Conservation (phyloP, 2,329 filamentous ascomycete genomes). For the Colletotrichum sansevieriae region DNA sequence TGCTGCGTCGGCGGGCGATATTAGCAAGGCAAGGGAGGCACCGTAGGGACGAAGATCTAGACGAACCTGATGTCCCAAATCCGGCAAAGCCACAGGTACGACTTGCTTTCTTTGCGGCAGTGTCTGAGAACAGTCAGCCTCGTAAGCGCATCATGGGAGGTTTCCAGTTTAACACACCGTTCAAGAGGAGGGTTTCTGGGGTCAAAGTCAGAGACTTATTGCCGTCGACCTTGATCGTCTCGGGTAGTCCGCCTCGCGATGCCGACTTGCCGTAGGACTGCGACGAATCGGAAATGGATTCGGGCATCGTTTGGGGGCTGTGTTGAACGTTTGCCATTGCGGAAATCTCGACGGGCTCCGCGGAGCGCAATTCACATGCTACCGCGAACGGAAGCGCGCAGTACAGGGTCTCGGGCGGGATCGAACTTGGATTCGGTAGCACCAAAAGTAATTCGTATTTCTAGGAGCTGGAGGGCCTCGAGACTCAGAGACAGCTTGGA, state of each 20-base stretch:
- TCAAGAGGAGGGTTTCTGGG: conserved; percentile 49
- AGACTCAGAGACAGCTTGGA: neutral
- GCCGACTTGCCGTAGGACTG: conserved; percentile 38
- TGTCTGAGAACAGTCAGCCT: conserved; percentile 32
- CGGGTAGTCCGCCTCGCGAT: conserved; percentile 23
- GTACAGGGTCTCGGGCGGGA: neutral
- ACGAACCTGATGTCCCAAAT: conserved; percentile 36
- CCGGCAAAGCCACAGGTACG: conserved; percentile 42
- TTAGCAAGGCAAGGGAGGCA: conserved; percentile 10
- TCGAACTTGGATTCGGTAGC: neutral
- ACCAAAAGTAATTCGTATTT: conserved; percentile 7
- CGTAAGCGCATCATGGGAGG: conserved; percentile 14
- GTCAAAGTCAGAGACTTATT: conserved; percentile 51
- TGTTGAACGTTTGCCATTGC: conserved; percentile 18
- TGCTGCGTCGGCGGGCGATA: conserved; percentile 3
- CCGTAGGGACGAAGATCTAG: neutral
- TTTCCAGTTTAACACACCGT: conserved; percentile 48
- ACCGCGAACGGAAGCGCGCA: neutral
- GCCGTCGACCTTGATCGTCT: conserved; percentile 46
- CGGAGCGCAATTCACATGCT: conserved; percentile 32
- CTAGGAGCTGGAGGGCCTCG: conserved; percentile 2
- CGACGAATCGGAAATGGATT: conserved; percentile 39
- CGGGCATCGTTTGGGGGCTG: conserved; percentile 19
- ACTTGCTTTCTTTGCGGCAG: conserved; percentile 35
- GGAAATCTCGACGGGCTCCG: conserved; percentile 22